phyloP scores from a whole-genome alignment of 345 rosid species.

The Populus davidiana region DNA sequence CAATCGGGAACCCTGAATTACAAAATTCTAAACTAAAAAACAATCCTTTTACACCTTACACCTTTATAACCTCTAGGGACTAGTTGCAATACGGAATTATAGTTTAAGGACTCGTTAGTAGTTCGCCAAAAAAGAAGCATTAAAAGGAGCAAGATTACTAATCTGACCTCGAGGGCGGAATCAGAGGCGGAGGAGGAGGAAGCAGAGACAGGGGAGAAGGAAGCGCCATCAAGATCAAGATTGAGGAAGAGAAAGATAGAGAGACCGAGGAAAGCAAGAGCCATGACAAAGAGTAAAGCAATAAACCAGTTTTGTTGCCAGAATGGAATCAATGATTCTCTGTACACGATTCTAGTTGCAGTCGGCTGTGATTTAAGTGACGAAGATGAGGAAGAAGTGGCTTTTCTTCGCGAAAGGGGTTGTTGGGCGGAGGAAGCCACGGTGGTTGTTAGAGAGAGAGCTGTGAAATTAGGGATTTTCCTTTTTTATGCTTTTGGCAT shows the following conservation, averaged over 20 bases:
- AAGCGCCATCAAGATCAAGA: slow-evolving; percentile 43
- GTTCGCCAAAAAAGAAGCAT: neutral
- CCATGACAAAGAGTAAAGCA: slow-evolving; percentile 61
- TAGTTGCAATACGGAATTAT: neutral
- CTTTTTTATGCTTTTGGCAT: neutral
- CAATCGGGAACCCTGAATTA: neutral
- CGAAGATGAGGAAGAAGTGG: slow-evolving; percentile 31
- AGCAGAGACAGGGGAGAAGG: slow-evolving; percentile 50
- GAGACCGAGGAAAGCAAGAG: slow-evolving; percentile 62
- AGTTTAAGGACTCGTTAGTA: neutral
- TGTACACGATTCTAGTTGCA: slow-evolving; percentile 25
- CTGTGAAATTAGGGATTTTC: neutral
- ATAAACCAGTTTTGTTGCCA: slow-evolving; percentile 89
- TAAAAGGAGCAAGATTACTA: neutral
- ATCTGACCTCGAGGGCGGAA: slow-evolving; percentile 69
- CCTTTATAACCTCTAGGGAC: neutral
- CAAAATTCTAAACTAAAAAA: no score
- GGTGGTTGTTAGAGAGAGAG: slow-evolving; percentile 30
- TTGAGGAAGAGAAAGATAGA: slow-evolving; percentile 67
- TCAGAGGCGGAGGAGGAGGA: slow-evolving; percentile 11
- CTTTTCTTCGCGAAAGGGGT: slow-evolving; percentile 54
- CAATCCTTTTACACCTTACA: no score
- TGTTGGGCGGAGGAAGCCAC: slow-evolving; percentile 85
- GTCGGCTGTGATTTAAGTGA: slow-evolving; percentile 13
- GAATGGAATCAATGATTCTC: slow-evolving; percentile 44